phyloP scores from a whole-genome alignment of 495 filamentous ascomycete genomes.

The Talaromyces adpressus region DNA sequence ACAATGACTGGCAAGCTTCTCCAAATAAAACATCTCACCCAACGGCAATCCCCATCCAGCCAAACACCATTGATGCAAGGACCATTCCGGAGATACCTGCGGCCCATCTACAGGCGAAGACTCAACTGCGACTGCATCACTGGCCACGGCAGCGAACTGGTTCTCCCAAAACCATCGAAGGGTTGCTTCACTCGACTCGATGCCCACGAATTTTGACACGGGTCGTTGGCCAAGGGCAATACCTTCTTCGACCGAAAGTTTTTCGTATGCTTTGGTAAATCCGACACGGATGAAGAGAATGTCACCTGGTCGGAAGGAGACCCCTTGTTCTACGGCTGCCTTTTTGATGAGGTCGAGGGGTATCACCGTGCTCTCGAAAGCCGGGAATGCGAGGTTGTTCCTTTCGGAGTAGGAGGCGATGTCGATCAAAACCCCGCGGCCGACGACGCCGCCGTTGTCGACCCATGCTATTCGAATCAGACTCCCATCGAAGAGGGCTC shows the following conservation, averaged over 20 bases:
- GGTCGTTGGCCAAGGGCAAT: constrained; percentile 20
- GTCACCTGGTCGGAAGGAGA: constrained; percentile 37
- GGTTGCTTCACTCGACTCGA: constrained; percentile 35
- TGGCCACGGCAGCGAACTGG: constrained; percentile 44
- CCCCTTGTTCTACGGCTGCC: constrained; percentile 23
- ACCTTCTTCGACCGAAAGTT: constrained; percentile 22
- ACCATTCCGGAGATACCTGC: constrained; percentile 7
- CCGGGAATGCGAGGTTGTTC: constrained; percentile 26
- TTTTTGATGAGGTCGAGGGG: constrained; percentile 34
- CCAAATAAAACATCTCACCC: constrained; percentile 51
- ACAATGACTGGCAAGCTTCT: constrained; percentile 38
- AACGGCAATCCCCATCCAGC: constrained; percentile 49
- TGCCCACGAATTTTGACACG: constrained; percentile 30
- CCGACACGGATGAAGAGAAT: constrained; percentile 51
- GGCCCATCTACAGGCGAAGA: constrained; percentile 6
- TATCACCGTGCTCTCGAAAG: constrained; percentile 35
- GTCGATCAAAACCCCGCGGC: constrained; percentile 52
- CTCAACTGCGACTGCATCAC: constrained; percentile 24
- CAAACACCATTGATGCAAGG: constrained; percentile 43
- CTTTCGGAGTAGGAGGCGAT: constrained; percentile 44
- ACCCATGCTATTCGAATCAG: constrained; percentile 25
- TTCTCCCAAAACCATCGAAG: constrained; percentile 44
- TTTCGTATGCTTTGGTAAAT: constrained; percentile 35
- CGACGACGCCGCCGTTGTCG: constrained; percentile 44
- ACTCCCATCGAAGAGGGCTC: neutral